phyloP scores from a whole-genome alignment of 495 filamentous ascomycete genomes.

The Annulohypoxylon maeteangense region DNA sequence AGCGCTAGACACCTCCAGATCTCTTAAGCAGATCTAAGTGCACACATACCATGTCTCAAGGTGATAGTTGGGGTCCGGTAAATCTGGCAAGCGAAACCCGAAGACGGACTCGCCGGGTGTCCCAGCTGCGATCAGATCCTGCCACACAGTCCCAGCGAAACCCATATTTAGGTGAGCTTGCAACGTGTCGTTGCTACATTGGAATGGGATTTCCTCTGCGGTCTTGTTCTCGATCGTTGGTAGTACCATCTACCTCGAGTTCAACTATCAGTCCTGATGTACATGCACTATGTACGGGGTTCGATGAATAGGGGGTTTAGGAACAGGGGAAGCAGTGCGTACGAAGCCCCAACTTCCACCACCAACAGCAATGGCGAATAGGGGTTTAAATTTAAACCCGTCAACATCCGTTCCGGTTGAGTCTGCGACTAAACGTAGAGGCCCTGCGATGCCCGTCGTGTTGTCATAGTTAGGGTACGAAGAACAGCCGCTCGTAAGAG shows the following conservation, averaged over 20 bases:
- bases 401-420: constrained; percentile 29
- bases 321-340: background rate
- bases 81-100: constrained; percentile 36
- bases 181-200: constrained; percentile 27
- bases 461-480: constrained; percentile 31
- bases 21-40: background rate
- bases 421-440: constrained; percentile 22
- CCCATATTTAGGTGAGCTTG: constrained; percentile 36
- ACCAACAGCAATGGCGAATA: constrained; percentile 37
- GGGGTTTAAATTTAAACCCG: constrained; percentile 31
- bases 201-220: constrained; percentile 18
- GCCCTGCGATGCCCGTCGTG: constrained; percentile 30
- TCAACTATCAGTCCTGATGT: background rate
- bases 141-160: constrained; percentile 30
- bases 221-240: constrained; percentile 16
- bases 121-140: constrained; percentile 36
- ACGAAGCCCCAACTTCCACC: constrained; percentile 44
- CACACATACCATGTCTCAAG: constrained; percentile 34
- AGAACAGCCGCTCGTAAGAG: constrained; percentile 25
- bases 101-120: constrained; percentile 43
- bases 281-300: background rate
- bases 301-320: background rate
- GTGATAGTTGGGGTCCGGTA: constrained; percentile 41
- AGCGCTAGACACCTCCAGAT: background rate
- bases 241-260: constrained; percentile 32